These are phyloP conservation scores for Termitomyces sp. DNA, from an alignment of 768 basidiomycete genomes.

Conservation along the genomic window DNA sequence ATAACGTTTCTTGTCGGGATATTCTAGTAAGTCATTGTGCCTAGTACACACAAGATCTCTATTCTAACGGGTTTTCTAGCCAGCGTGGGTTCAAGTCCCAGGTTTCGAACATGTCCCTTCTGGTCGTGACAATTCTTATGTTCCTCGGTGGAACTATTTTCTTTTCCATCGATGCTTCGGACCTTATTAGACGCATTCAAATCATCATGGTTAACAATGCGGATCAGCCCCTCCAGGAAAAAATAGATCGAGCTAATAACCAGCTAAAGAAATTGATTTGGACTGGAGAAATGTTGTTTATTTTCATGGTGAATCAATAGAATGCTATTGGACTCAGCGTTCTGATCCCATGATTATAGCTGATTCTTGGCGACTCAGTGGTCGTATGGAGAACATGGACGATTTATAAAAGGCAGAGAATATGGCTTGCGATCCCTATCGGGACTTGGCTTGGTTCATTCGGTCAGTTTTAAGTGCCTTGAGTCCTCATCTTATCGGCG, in stretches of 20 bases:
- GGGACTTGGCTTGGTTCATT: conserved; percentile 22
- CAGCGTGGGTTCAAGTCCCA: conserved; percentile 12
- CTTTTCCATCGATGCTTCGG: conserved; percentile 20
- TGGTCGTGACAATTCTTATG: conserved; percentile 20
- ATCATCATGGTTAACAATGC: conserved; percentile 18
- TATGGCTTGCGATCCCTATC: conserved; percentile 16
- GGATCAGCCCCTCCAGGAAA: conserved; percentile 13
- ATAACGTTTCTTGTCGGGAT: conserved; percentile 11
- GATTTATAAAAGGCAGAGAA: conserved; percentile 13
- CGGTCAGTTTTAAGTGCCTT: conserved; percentile 8
- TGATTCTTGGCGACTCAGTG: conserved; percentile 23
- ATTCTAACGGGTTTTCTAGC: conserved; percentile 5
- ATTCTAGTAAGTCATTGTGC: conserved; percentile 5
- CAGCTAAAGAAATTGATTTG: conserved; percentile 18
- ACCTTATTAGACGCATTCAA: conserved; percentile 21
- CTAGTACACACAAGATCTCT: background rate
- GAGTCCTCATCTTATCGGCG: no score
- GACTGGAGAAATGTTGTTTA: conserved; percentile 25
- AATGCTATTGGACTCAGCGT: background rate
- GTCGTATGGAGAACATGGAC: conserved; percentile 25
- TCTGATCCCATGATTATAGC: conserved; percentile 3
- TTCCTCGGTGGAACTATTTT: conserved; percentile 22
- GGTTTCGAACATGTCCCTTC: conserved; percentile 13
- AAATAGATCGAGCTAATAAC: conserved; percentile 16
- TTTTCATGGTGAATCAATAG: conserved; percentile 18